Conservation (phyloP, 2,329 filamentous ascomycete genomes). For the Fusarium coffeatum region DNA sequence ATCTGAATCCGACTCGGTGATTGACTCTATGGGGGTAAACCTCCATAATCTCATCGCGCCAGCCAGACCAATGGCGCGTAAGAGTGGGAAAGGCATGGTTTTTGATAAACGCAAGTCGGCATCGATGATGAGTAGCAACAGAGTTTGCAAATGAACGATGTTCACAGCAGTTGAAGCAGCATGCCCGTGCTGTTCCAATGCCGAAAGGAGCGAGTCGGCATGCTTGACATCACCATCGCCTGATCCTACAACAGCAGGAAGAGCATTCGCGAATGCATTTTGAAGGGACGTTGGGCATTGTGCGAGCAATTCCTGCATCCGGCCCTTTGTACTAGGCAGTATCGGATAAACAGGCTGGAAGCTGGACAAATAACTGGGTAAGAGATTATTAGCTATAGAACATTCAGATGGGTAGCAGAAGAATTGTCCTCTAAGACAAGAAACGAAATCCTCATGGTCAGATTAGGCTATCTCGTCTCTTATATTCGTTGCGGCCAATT, state of each 20-base stretch:
- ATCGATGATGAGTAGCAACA: conserved; percentile 74
- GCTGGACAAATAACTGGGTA: conserved; percentile 67
- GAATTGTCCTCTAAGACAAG: background rate
- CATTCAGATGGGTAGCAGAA: background rate
- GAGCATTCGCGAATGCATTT: conserved; percentile 72
- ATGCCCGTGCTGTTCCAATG: conserved; percentile 61
- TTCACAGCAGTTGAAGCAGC: conserved; percentile 56
- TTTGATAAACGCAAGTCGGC: conserved; percentile 66
- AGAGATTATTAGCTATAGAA: conserved; percentile 16
- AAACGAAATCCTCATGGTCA: background rate
- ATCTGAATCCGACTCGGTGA: conserved; percentile 68
- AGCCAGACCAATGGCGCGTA: conserved; percentile 72
- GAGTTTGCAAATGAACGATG: conserved; percentile 72
- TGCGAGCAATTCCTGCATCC: conserved; percentile 66
- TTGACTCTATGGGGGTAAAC: conserved; percentile 56
- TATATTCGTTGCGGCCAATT: background rate
- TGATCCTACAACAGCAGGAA: conserved; percentile 63
- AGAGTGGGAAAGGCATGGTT: conserved; percentile 65
- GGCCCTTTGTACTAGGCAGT: conserved; percentile 67
- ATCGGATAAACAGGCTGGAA: conserved; percentile 77
- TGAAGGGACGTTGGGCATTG: conserved; percentile 68
- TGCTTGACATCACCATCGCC: conserved; percentile 56
- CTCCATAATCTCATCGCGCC: conserved; percentile 71
- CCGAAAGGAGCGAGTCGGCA: conserved; percentile 60
- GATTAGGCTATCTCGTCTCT: background rate